These are phyloP conservation scores for Chlorella sp. DNA, from an alignment of 139 green algal species.

Conservation along the genomic window DNA sequence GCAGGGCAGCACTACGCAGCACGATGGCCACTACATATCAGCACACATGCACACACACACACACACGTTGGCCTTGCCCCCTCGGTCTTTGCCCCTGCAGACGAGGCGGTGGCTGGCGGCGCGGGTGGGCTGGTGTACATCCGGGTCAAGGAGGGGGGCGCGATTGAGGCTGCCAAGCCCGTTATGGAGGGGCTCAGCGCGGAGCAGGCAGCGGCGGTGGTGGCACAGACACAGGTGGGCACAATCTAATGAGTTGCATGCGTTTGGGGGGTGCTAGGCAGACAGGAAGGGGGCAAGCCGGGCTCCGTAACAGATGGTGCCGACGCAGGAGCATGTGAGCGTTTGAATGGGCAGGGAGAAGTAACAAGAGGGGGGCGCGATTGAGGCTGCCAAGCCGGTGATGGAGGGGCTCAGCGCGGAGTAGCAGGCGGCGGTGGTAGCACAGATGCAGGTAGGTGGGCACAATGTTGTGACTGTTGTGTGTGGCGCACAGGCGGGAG, in stretches of 20 bases:
- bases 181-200: constrained; percentile 81
- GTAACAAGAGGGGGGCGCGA: no score
- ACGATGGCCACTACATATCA: no score
- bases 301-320: no score
- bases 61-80: background rate
- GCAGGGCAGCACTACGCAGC: no score
- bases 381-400: constrained; percentile 82
- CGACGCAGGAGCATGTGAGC: no score
- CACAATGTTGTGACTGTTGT: no score
- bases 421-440: no score
- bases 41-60: background rate
- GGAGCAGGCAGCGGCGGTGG: constrained; percentile 51
- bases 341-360: no score
- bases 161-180: constrained; percentile 81
- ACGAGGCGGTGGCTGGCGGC: constrained; percentile 37
- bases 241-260: background rate
- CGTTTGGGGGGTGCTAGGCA: background rate
- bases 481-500: background rate
- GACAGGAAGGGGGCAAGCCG: background rate
- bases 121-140: constrained; percentile 75
- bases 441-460: constrained; percentile 17
- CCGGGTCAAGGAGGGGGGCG: constrained; percentile 72
- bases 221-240: constrained; percentile 36
- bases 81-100: background rate
- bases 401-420: constrained; percentile 85